Evolutionary conservation across 192 early-diverging fungal genomes (phyloP).

Genomic region (Thamnidium elegans): DNA sequence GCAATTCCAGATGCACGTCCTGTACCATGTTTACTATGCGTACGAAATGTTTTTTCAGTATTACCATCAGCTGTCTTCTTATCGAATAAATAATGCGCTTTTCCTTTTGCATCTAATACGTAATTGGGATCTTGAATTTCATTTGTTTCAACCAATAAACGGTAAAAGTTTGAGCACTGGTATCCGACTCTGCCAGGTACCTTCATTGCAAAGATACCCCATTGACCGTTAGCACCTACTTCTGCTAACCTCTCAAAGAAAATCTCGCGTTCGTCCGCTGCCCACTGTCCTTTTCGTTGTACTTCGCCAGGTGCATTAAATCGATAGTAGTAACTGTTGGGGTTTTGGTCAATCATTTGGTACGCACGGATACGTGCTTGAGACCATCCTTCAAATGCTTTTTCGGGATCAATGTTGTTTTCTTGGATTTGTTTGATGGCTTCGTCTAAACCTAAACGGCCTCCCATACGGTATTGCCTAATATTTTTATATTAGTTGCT

Average conservation of each 20-base stretch:
- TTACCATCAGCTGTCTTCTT: conserved; percentile 82
- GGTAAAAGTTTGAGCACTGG: conserved; percentile 98
- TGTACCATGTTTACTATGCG: conserved; percentile 61
- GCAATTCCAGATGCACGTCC: conserved; percentile 30
- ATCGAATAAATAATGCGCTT: conserved; percentile 87
- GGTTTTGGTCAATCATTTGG: conserved; percentile 89
- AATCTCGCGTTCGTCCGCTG: conserved; percentile 77
- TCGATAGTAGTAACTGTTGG: conserved; percentile 97
- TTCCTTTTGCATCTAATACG: conserved; percentile 84
- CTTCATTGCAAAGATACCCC: conserved; percentile 95
- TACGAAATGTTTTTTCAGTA: conserved; percentile 76
- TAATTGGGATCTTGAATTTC: conserved; percentile 92
- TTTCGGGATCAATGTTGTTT: conserved; percentile 71
- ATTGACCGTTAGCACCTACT: conserved; percentile 92
- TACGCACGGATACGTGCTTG: conserved; percentile 91
- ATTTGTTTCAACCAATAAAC: conserved; percentile 82
- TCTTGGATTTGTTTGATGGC: conserved; percentile 85
- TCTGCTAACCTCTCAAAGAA: conserved; percentile 84
- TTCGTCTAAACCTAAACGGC: conserved; percentile 81
- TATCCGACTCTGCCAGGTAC: conserved; percentile 96
- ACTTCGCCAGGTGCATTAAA: conserved; percentile 97
- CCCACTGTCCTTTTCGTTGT: conserved; percentile 91
- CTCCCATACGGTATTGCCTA: conserved; percentile 70
- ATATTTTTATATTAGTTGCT: too few species aligned
- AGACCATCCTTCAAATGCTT: conserved; percentile 96